Percentiles rank a stretch among this genome's conserved stretches.
Conservation (phyloP, 2,329 filamentous ascomycete genomes). For the Zasmidium angulare region DNA sequence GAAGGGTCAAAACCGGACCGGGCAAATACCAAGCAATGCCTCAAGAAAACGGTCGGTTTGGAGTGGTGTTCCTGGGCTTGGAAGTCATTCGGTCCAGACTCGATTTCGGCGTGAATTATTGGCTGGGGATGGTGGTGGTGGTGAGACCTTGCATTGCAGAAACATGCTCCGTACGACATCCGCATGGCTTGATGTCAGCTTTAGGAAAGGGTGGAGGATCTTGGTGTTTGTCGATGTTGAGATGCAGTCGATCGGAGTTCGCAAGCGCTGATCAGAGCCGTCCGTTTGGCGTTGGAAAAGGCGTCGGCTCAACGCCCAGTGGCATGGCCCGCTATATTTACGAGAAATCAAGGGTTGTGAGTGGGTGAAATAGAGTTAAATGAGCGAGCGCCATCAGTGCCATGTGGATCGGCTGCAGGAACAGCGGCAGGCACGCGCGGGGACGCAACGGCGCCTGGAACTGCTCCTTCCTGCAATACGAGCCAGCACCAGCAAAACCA, state of each 20-base stretch:
- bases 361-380: not conserved
- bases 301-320: too few species aligned
- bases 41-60: not conserved
- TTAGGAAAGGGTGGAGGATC: not conserved
- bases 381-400: not conserved
- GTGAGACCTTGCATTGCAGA: not conserved
- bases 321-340: not conserved
- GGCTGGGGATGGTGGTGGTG: not conserved
- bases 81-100: not conserved
- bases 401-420: not conserved
- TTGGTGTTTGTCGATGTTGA: not conserved
- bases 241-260: not conserved
- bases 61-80: not conserved
- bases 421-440: not conserved
- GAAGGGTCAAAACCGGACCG: not conserved
- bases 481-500: not conserved
- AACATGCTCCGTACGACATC: not conserved
- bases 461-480: not conserved
- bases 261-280: too few species aligned
- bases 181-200: not conserved
- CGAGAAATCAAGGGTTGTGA: not conserved
- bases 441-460: not conserved
- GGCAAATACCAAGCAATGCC: not conserved
- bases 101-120: not conserved
- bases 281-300: too few species aligned